Percentiles rank a stretch among this genome's conserved stretches.
Evolutionary conservation across 2,329 filamentous ascomycete species (phyloP).

Genomic region (Eutypella sp.): DNA sequence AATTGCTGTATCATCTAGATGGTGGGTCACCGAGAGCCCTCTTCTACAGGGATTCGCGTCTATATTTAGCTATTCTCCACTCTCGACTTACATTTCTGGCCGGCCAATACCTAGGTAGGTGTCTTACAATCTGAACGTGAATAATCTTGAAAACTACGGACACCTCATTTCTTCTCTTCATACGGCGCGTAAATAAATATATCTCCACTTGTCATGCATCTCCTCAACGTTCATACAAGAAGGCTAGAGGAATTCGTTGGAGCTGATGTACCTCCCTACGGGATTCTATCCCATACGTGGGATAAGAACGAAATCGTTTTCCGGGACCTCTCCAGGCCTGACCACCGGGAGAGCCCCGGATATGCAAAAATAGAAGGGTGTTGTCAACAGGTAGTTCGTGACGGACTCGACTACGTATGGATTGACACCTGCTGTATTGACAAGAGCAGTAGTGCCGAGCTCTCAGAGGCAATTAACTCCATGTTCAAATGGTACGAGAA

Average conservation of each 20-base stretch:
- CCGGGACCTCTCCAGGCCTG: background rate
- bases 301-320: background rate
- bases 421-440: conserved; percentile 3
- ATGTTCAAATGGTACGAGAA: conserved; percentile 1
- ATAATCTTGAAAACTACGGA: too few species aligned
- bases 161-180: too few species aligned
- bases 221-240: background rate
- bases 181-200: too few species aligned
- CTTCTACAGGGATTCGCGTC: too few species aligned
- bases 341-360: background rate
- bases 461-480: conserved; percentile 1
- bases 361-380: background rate
- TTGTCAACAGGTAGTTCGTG: background rate
- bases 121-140: too few species aligned
- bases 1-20: too few species aligned
- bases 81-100: too few species aligned
- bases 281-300: background rate
- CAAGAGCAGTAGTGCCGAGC: background rate
- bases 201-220: background rate
- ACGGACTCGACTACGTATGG: background rate
- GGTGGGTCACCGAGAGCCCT: too few species aligned
- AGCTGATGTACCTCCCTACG: background rate
- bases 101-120: too few species aligned
- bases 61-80: too few species aligned
- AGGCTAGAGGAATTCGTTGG: background rate